These are phyloP conservation scores for Nymphaea colorata DNA, from an alignment of 164 flowering plant genomes.

Conservation along the genomic window DNA sequence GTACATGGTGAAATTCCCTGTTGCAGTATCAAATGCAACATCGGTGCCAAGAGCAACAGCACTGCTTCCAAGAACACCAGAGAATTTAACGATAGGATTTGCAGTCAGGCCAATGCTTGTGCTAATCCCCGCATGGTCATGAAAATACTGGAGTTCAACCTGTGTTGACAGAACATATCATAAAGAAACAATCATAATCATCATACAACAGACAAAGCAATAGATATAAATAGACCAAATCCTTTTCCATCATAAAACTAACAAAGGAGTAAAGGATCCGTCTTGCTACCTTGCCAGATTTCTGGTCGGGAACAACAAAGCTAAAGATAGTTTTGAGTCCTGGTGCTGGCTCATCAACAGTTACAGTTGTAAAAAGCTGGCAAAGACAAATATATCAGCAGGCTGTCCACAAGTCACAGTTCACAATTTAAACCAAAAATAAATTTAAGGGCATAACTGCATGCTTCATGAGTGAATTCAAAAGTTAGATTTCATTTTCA, in stretches of 20 bases:
- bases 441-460: neutral
- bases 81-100: slow-evolving; percentile 50
- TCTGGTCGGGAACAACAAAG: slow-evolving; percentile 59
- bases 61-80: slow-evolving; percentile 44
- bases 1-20: slow-evolving; percentile 31
- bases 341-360: slow-evolving; percentile 58
- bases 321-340: slow-evolving; percentile 61
- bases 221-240: no score
- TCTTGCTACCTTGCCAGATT: slow-evolving; percentile 63
- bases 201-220: no score
- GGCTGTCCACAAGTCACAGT: neutral
- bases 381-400: slow-evolving; percentile 2
- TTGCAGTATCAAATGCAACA: slow-evolving; percentile 40
- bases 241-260: neutral
- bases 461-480: no score
- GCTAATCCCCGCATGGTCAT: slow-evolving; percentile 25
- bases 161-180: slow-evolving; percentile 8
- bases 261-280: neutral
- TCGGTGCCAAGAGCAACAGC: slow-evolving; percentile 34
- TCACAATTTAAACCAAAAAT: neutral
- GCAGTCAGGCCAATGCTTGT: slow-evolving; percentile 49
- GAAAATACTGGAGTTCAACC: slow-evolving; percentile 29
- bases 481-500: neutral
- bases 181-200: neutral
- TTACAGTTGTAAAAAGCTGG: slow-evolving; percentile 49